Percentiles rank a stretch among this genome's conserved stretches.
Evolutionary conservation across 2,329 filamentous ascomycete genomes (phyloP).

Genomic region (Sclerotinia trifoliorum): DNA sequence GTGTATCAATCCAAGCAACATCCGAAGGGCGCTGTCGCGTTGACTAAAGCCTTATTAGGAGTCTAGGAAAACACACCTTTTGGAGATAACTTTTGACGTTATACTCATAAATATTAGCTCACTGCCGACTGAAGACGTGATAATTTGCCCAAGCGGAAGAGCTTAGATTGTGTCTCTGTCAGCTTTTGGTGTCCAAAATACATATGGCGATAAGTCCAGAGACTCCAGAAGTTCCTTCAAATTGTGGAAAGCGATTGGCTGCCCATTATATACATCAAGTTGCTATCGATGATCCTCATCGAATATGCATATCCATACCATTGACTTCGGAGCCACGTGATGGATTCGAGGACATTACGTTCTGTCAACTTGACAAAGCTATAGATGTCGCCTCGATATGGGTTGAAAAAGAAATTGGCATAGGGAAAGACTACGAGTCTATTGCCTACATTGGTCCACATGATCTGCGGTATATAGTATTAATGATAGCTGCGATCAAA

Average conservation of each 20-base stretch:
- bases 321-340: conserved; percentile 9
- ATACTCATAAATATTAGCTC: not conserved
- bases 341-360: conserved; percentile 26
- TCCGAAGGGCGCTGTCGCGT: not conserved
- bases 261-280: conserved; percentile 15
- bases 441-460: conserved; percentile 46
- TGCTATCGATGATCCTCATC: conserved; percentile 6
- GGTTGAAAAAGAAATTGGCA: conserved; percentile 21
- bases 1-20: too few relatives aligned
- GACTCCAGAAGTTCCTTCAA: not conserved
- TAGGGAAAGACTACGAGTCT: conserved; percentile 38
- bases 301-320: conserved; percentile 14
- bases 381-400: conserved; percentile 27
- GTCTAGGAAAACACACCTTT: not conserved
- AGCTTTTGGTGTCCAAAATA: not conserved
- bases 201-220: not conserved
- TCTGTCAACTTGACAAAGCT: conserved; percentile 28
- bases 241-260: conserved; percentile 15
- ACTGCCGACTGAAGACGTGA: not conserved
- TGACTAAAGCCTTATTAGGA: not conserved
- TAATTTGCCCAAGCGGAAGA: not conserved
- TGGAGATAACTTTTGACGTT: not conserved
- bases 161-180: not conserved
- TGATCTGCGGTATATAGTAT: conserved; percentile 14
- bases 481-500: conserved; percentile 17